A percentile compares a stretch with the other conserved stretches of the same genome.
These are phyloP conservation scores for Nicotiana rustica DNA, from an alignment of 305 asterid genomes.

Conservation along the genomic window DNA sequence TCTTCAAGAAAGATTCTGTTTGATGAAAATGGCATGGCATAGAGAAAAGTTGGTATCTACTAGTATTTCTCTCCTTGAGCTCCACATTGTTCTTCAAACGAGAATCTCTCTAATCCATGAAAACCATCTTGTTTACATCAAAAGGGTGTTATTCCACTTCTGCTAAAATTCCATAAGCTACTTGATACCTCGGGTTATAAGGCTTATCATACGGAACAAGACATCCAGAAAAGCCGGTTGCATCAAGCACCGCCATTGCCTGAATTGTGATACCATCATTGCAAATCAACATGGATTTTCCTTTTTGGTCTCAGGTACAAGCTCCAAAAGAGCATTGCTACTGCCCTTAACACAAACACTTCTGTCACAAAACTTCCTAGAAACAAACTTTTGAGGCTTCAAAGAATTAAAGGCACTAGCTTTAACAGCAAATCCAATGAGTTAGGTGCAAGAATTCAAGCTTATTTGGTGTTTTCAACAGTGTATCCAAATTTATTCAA, in stretches of 20 bases:
- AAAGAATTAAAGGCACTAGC: constrained; percentile 52
- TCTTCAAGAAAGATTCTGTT: constrained; percentile 87
- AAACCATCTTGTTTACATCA: constrained; percentile 84
- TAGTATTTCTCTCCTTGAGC: constrained; percentile 59
- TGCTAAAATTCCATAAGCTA: constrained; percentile 93
- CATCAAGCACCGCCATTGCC: constrained; percentile 92
- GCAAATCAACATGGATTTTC: constrained; percentile 83
- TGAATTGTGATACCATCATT: constrained; percentile 83
- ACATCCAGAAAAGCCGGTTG: constrained; percentile 88
- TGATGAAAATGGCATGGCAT: constrained; percentile 92
- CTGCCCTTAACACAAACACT: constrained; percentile 52
- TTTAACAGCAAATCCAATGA: constrained; percentile 64
- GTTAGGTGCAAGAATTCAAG: constrained; percentile 72
- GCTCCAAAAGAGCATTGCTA: constrained; percentile 74
- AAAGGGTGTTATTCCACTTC: constrained; percentile 95
- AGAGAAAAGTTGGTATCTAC: constrained; percentile 82
- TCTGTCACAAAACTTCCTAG: constrained; percentile 40
- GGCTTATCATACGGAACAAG: constrained; percentile 92
- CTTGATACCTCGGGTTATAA: constrained; percentile 95
- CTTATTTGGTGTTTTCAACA: constrained; percentile 66
- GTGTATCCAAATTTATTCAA: constrained; percentile 60
- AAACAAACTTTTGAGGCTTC: constrained; percentile 50
- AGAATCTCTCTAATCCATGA: constrained; percentile 98
- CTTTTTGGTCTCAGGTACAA: constrained; percentile 87
- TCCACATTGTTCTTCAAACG: constrained; percentile 65